Percentiles rank a stretch among this genome's conserved stretches.
These are phyloP conservation scores for Paulownia fortunei DNA, from an alignment of 257 asterid genomes.

Conservation along the genomic window DNA sequence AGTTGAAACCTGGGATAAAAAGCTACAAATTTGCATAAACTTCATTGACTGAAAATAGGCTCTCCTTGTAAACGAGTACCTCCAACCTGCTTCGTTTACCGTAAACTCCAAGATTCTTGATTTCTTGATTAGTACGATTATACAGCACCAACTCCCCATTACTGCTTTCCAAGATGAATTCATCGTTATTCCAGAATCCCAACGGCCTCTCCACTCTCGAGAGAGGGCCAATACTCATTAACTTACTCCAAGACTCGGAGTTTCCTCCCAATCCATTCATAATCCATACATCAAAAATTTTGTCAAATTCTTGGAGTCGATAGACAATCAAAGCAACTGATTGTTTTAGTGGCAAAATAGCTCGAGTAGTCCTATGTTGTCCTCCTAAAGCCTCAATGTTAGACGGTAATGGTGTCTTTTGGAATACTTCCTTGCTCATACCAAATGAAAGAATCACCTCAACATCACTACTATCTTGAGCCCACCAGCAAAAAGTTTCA, in stretches of 20 bases:
- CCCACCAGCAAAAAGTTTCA: slow-evolving; percentile 71
- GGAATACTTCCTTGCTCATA: slow-evolving; percentile 41
- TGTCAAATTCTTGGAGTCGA: slow-evolving; percentile 38
- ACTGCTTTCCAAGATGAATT: slow-evolving; percentile 47
- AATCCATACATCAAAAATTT: slow-evolving; percentile 55
- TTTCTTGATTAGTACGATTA: slow-evolving; percentile 13
- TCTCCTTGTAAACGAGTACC: slow-evolving; percentile 45
- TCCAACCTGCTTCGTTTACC: slow-evolving; percentile 69
- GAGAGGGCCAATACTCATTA: slow-evolving; percentile 53
- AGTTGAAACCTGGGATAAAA: no score
- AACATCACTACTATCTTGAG: slow-evolving; percentile 40
- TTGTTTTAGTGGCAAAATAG: slow-evolving; percentile 45
- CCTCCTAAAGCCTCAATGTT: slow-evolving; percentile 49
- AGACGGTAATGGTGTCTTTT: slow-evolving; percentile 50
- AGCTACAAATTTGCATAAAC: neutral
- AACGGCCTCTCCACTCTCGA: slow-evolving; percentile 56
- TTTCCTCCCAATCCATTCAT: slow-evolving; percentile 37
- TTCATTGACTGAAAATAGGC: slow-evolving; percentile 40
- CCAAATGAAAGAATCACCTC: slow-evolving; percentile 60
- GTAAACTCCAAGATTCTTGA: slow-evolving; percentile 46
- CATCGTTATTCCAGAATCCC: slow-evolving; percentile 50
- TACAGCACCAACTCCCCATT: slow-evolving; percentile 49
- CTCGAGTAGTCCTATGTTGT: slow-evolving; percentile 50
- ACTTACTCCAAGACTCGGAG: slow-evolving; percentile 39
- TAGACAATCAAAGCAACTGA: slow-evolving; percentile 58